Evolutionary conservation across 768 basidiomycete species (phyloP).

Genomic region (Sarcomyxa edulis): DNA sequence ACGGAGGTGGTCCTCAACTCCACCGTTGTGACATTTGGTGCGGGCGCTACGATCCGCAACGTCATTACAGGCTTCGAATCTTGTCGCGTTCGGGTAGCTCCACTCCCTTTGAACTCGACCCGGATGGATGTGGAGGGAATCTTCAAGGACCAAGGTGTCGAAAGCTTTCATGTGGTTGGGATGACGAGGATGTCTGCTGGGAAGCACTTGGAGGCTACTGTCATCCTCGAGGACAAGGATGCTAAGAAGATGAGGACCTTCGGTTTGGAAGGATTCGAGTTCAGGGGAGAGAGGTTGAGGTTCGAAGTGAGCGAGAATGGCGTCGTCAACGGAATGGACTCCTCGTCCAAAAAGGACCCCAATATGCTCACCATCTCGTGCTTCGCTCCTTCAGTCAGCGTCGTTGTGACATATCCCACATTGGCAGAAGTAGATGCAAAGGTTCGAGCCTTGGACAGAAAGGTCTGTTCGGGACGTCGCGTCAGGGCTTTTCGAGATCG

Average conservation of each 20-base stretch:
- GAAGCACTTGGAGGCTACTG: slow-evolving; percentile 29
- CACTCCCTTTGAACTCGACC: slow-evolving; percentile 36
- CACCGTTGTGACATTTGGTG: slow-evolving; percentile 46
- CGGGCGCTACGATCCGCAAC: slow-evolving; percentile 40
- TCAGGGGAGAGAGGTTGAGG: slow-evolving; percentile 33
- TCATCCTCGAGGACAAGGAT: slow-evolving; percentile 37
- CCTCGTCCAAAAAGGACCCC: slow-evolving; percentile 20
- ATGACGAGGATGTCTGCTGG: slow-evolving; percentile 20
- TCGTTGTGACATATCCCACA: slow-evolving; percentile 37
- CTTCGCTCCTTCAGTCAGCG: slow-evolving; percentile 39
- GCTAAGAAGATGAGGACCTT: slow-evolving; percentile 33
- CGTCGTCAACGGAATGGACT: slow-evolving; percentile 36
- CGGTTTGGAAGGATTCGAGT: slow-evolving; percentile 44
- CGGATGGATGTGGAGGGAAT: slow-evolving; percentile 34
- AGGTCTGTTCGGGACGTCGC: slow-evolving; percentile 31
- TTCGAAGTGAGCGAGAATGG: slow-evolving; percentile 38
- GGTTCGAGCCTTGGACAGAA: slow-evolving; percentile 30
- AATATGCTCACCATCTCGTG: slow-evolving; percentile 47
- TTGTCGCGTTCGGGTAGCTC: slow-evolving; percentile 39
- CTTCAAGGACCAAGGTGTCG: slow-evolving; percentile 37
- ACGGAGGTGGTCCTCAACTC: slow-evolving; percentile 39
- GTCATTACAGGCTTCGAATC: slow-evolving; percentile 49
- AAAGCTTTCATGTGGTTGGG: slow-evolving; percentile 28
- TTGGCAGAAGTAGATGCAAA: slow-evolving; percentile 26
- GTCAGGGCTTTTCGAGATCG: slow-evolving; percentile 42